Evolutionary conservation across 139 green algal species (phyloP).

Genomic region (Chlamydomonas sphaeroides): DNA sequence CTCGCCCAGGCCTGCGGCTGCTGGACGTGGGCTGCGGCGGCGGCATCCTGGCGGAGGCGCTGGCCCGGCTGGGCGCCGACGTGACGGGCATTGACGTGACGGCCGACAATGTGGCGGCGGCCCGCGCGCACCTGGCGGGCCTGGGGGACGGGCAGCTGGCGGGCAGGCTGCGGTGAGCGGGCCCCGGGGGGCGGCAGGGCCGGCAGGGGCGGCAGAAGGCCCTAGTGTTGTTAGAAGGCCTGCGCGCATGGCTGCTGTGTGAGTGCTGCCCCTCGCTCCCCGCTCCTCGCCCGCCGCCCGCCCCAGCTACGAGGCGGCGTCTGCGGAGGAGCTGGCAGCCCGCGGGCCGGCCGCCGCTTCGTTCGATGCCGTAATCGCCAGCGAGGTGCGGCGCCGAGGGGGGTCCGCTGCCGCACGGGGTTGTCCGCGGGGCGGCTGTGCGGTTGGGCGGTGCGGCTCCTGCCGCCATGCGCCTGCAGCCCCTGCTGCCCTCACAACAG

Average conservation of each 20-base stretch:
- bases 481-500: too few relatives aligned
- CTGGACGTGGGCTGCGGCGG: slow-evolving; percentile 94
- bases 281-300: background rate
- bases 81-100: slow-evolving; percentile 75
- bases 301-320: slow-evolving; percentile 58
- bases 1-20: slow-evolving; percentile 49
- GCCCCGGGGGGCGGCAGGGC: background rate
- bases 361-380: slow-evolving; percentile 72
- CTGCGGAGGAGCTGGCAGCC: slow-evolving; percentile 63
- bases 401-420: too few relatives aligned
- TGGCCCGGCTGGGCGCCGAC: slow-evolving; percentile 81
- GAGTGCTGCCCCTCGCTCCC: background rate
- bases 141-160: slow-evolving; percentile 56
- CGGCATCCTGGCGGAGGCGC: slow-evolving; percentile 82
- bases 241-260: background rate
- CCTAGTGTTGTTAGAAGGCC: too few relatives aligned
- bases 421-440: too few relatives aligned
- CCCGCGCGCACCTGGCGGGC: slow-evolving; percentile 52
- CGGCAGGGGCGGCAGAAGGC: background rate
- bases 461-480: too few relatives aligned
- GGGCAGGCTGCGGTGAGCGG: slow-evolving; percentile 47
- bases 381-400: slow-evolving; percentile 53
- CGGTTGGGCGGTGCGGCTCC: too few relatives aligned
- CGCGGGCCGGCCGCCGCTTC: background rate
- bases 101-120: slow-evolving; percentile 60